Conservation (phyloP, 2,329 filamentous ascomycete species). For the Aspergillus jensenii region DNA sequence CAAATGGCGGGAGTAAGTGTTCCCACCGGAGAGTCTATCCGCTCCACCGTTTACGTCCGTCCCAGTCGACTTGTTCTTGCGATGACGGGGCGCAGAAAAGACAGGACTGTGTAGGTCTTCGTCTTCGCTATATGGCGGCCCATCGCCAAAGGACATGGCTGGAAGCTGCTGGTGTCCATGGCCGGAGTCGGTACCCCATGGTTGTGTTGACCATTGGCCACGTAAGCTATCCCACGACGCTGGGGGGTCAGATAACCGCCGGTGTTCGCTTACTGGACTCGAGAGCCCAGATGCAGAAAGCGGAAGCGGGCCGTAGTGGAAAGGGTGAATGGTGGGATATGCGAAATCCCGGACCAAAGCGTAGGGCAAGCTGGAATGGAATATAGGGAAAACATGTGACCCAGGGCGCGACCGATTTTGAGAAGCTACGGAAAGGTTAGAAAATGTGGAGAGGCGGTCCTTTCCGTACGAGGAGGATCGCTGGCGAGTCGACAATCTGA, state of each 20-base stretch:
- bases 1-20: constrained; percentile 36
- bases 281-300: constrained; percentile 71
- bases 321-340: constrained; percentile 75
- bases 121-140: constrained; percentile 91
- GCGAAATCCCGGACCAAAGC: constrained; percentile 95
- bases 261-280: constrained; percentile 79
- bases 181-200: constrained; percentile 49
- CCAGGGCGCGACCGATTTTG: constrained; percentile 69
- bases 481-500: constrained; percentile 61
- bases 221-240: constrained; percentile 70
- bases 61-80: constrained; percentile 73
- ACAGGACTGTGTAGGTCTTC: constrained; percentile 89
- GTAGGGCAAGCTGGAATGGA: constrained; percentile 82
- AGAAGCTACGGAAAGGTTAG: constrained; percentile 61
- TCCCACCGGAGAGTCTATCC: constrained; percentile 47
- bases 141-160: constrained; percentile 80
- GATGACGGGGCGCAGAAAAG: constrained; percentile 79
- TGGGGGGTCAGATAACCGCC: constrained; percentile 76
- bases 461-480: constrained; percentile 76
- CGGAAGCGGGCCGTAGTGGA: constrained; percentile 91
- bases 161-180: constrained; percentile 70
- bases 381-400: constrained; percentile 79
- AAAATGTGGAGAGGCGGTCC: constrained; percentile 82
- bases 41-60: constrained; percentile 43
- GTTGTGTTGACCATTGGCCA: constrained; percentile 55